Conservation (phyloP, 2,329 filamentous ascomycete species). For the Calonectria pauciramosa region DNA sequence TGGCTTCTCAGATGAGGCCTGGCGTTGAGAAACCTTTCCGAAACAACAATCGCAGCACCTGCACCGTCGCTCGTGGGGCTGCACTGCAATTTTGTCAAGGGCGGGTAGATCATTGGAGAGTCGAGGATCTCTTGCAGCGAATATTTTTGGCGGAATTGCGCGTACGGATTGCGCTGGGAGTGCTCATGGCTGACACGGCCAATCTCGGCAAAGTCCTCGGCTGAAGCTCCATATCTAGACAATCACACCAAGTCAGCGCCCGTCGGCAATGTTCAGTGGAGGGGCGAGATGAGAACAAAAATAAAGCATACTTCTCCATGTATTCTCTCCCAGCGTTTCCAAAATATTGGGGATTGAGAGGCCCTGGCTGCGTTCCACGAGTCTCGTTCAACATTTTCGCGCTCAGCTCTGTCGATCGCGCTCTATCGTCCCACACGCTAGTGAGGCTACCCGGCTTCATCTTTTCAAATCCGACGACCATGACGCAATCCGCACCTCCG, state of each 20-base stretch:
- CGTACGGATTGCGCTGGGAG: neutral
- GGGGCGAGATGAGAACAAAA: neutral
- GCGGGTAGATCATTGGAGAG: neutral
- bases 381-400: neutral
- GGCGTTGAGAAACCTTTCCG: neutral
- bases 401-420: constrained; percentile 68
- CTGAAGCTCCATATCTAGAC: neutral
- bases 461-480: constrained; percentile 97
- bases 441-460: constrained; percentile 94
- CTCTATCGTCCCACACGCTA: constrained; percentile 85
- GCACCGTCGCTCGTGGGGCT: neutral
- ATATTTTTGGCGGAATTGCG: neutral
- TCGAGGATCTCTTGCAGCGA: neutral
- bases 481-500: constrained; percentile 74
- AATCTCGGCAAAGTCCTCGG: neutral
- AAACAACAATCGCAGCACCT: neutral
- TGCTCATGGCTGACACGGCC: neutral
- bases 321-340: neutral
- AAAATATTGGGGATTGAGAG: neutral
- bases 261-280: too few species aligned
- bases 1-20: neutral
- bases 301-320: neutral
- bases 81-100: neutral
- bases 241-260: neutral
- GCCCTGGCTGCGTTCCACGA: neutral